Conservation (phyloP, 2,329 filamentous ascomycete genomes). For the Arthrobotrys sphaeroides region DNA sequence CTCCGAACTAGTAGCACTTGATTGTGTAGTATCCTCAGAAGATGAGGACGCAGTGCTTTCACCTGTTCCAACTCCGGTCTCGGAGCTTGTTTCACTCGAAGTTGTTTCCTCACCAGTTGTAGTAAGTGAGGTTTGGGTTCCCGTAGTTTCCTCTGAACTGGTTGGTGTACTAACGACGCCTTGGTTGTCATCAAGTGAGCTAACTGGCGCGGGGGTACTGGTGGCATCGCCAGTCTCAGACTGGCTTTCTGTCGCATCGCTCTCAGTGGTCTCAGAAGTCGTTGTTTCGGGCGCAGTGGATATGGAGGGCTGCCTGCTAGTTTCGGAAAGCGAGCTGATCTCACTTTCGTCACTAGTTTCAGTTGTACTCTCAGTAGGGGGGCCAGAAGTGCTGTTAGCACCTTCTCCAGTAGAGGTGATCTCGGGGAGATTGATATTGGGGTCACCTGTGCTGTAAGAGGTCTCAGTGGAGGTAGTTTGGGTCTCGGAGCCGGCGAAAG, state of each 20-base stretch:
- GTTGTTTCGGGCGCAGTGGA: background rate
- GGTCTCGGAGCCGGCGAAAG: background rate
- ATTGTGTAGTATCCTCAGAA: background rate
- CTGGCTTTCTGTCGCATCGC: background rate
- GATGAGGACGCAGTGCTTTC: background rate
- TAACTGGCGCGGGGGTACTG: background rate
- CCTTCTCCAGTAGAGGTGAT: background rate
- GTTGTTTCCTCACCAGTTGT: background rate
- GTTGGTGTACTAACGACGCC: background rate
- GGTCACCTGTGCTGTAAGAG: background rate
- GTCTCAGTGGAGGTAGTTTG: background rate
- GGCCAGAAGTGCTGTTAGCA: background rate
- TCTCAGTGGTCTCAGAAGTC: background rate
- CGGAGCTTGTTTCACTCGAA: background rate
- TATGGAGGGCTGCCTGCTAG: background rate
- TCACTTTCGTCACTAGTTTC: background rate
- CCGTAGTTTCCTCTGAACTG: background rate
- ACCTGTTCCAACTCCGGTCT: background rate
- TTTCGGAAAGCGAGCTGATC: background rate
- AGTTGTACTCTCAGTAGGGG: background rate
- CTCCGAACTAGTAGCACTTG: too few relatives aligned
- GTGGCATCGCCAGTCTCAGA: background rate
- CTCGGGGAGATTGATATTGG: background rate
- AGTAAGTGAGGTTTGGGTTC: background rate
- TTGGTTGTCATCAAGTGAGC: background rate